These are phyloP conservation scores for Trifolium pratense DNA, from an alignment of 306 rosid species.

Conservation along the genomic window DNA sequence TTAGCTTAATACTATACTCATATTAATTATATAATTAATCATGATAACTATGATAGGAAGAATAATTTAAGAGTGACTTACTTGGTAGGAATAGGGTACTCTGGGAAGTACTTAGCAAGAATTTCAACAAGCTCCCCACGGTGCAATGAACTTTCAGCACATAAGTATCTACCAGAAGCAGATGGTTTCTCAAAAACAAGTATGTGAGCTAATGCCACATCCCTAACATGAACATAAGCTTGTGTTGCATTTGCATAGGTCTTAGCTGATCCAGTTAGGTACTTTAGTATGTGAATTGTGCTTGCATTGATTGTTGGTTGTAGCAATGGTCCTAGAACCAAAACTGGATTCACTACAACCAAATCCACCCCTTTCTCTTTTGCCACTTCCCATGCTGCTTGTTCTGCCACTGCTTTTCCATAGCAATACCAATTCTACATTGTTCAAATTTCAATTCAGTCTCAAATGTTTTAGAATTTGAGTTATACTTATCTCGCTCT, in stretches of 20 bases:
- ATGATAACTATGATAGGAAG: neutral
- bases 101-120: conserved; percentile 71
- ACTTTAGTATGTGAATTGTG: conserved; percentile 80
- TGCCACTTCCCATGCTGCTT: conserved; percentile 82
- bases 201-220: conserved; percentile 87
- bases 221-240: conserved; percentile 84
- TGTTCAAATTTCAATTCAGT: neutral
- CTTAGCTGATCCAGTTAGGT: conserved; percentile 88
- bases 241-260: conserved; percentile 89
- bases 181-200: conserved; percentile 71
- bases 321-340: conserved; percentile 84
- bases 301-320: conserved; percentile 86
- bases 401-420: conserved; percentile 91
- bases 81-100: conserved; percentile 84
- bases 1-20: neutral
- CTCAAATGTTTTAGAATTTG: neutral
- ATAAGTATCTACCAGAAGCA: conserved; percentile 85
- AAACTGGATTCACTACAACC: conserved; percentile 85
- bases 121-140: conserved; percentile 83
- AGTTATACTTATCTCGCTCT: no score
- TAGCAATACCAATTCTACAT: conserved; percentile 94
- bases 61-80: conserved; percentile 41
- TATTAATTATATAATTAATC: neutral
- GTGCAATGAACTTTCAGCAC: conserved; percentile 79
- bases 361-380: conserved; percentile 72